These are phyloP conservation scores for Hansenula sp. DNA, from an alignment of 1,139 yeast species.

Conservation along the genomic window DNA sequence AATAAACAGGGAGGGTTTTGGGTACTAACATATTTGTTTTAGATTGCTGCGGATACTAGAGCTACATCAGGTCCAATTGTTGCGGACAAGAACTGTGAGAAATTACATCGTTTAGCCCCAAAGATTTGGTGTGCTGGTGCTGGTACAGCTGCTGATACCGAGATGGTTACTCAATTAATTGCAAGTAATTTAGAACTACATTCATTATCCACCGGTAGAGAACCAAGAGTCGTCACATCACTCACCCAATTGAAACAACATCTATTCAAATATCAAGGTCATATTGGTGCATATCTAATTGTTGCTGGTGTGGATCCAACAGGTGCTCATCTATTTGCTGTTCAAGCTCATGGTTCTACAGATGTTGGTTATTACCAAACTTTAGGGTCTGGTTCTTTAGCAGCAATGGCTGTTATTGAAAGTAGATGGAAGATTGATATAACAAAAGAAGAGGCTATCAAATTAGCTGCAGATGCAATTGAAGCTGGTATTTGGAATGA, in stretches of 20 bases:
- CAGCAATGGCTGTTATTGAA: conserved; percentile 97
- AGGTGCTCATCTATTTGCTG: conserved; percentile 87
- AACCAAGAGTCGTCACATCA: conserved; percentile 92
- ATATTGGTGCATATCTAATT: conserved; percentile 92
- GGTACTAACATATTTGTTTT: conserved; percentile 8
- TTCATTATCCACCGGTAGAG: conserved; percentile 73
- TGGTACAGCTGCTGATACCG: conserved; percentile 99
- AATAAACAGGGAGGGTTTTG: not conserved
- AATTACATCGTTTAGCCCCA: conserved; percentile 88
- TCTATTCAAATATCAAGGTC: conserved; percentile 93
- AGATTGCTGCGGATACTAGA: conserved; percentile 95
- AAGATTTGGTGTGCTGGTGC: conserved; percentile 99
- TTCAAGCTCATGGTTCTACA: conserved; percentile 97
- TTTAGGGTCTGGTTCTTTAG: conserved; percentile 95
- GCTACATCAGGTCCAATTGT: conserved; percentile 96
- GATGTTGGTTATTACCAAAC: conserved; percentile 92
- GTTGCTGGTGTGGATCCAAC: conserved; percentile 97
- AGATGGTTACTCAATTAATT: conserved; percentile 90
- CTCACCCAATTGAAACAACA: conserved; percentile 93
- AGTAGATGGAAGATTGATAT: conserved; percentile 77
- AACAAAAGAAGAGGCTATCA: conserved; percentile 83
- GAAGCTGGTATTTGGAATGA: conserved; percentile 99
- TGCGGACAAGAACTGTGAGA: conserved; percentile 97
- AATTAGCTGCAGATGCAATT: conserved; percentile 86
- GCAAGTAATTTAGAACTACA: conserved; percentile 89